Evolutionary conservation across 371 early-diverging fungal species (phyloP), one percentile per base, ranked within the genome.

Genomic region (Vairimorpha necatrix): DNA sequence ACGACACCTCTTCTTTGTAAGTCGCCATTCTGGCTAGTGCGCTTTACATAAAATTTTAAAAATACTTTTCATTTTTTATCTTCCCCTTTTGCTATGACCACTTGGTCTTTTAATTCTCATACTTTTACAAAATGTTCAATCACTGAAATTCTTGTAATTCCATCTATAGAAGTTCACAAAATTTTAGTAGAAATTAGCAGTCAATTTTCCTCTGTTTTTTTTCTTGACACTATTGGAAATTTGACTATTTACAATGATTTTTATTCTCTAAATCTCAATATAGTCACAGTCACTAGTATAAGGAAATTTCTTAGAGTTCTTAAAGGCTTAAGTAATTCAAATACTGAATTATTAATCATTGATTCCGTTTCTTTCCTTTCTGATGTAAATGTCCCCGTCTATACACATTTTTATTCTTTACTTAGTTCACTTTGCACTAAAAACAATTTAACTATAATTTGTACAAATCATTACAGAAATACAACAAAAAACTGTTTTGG

Each of bases 141-240:
- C 20, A 77, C 62, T 38, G 77, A 77, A 72, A 33, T 77, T 4
- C 65, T 72, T 38, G 60, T 62, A 39, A 9, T 68, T 42, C 77
- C 77, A 30, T 28, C 46, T 30, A 30, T 68, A 18, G 26, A 66
- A 26, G 42, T 72, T 0, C 67, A 77, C 42, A 22, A 24, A 3
- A 48, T 60, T 9, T 53, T 77, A 36, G 46, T 32, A 48, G 60
- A 72, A 0, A 46, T 77, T 18, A 32, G 61, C 18, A 60, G 16
- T 9, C 67, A 67, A 47, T 36, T 34, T 13, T n/a, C 32, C n/a
- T 26, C 56, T 16, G 13, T 47, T 33, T 60, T 54, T 42, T 72
- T 72, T 38, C 16, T 77, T 14, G 77, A 77, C 30, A 77, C 71
- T 2, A 60, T 67, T 50, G 72, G 71, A 11, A 77, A 77, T 67